Conservation (phyloP, 495 filamentous ascomycete genomes). For the Talaromyces adpressus region DNA sequence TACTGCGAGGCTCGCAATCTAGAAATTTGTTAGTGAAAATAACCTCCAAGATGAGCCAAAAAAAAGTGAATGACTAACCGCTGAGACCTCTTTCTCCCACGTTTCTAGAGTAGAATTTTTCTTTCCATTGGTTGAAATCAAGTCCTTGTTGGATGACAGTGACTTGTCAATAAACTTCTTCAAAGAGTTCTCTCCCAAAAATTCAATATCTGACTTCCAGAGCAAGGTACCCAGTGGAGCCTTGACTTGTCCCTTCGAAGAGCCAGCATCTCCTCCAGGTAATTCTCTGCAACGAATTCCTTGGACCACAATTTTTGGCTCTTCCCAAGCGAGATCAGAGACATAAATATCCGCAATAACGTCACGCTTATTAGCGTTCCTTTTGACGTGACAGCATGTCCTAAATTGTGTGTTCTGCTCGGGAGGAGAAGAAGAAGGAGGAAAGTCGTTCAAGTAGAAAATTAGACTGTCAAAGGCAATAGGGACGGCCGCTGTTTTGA, state of each 20-base stretch:
- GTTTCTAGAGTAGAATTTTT: not conserved
- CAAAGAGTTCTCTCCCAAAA: not conserved
- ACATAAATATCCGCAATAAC: not conserved
- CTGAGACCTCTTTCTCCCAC: not conserved
- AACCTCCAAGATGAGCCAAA: not conserved
- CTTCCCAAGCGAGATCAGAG: not conserved
- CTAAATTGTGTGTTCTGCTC: not conserved
- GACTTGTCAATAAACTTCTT: not conserved
- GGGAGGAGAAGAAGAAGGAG: not conserved
- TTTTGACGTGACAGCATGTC: not conserved
- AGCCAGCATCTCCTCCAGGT: not conserved
- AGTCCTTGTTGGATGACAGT: not conserved
- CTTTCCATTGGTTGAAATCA: too few relatives aligned
- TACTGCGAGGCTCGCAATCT: conserved; percentile 12
- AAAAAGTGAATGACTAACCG: not conserved
- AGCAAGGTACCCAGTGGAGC: not conserved
- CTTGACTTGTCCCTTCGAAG: not conserved
- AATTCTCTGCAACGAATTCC: conserved; percentile 1
- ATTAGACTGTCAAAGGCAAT: conserved; percentile 2
- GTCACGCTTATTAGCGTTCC: not conserved
- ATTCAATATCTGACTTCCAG: not conserved
- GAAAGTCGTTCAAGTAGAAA: not conserved
- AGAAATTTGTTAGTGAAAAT: not conserved
- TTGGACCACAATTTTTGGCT: not conserved
- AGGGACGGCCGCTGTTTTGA: not conserved